These are phyloP conservation scores for Leptographium wingfieldii DNA, from an alignment of 2,329 filamentous ascomycete species.

Conservation along the genomic window DNA sequence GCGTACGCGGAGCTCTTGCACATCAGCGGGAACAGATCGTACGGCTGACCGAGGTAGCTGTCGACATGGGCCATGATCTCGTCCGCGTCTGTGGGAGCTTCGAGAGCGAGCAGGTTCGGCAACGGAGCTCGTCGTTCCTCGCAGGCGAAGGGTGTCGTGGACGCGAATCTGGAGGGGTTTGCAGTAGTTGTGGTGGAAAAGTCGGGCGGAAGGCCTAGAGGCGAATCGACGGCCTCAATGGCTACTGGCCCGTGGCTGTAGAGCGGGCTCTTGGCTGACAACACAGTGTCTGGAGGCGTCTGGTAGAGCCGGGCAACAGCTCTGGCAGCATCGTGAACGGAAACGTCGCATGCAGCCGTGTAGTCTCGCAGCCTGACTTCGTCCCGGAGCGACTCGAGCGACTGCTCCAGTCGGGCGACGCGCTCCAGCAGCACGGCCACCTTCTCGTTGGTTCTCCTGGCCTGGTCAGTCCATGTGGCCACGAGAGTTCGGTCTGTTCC, in stretches of 20 bases:
- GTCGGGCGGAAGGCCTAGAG: neutral
- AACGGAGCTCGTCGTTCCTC: neutral
- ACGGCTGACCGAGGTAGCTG: neutral
- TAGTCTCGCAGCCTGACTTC: neutral
- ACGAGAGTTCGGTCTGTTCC: too few relatives aligned
- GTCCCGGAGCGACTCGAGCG: neutral
- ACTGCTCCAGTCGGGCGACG: neutral
- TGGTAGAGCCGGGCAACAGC: neutral
- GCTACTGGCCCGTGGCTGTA: too few relatives aligned
- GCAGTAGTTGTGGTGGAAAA: too few relatives aligned
- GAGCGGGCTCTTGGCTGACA: neutral
- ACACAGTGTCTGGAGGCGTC: neutral
- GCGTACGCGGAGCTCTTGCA: neutral
- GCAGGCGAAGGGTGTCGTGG: neutral
- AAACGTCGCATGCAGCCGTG: neutral
- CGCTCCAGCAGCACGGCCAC: neutral
- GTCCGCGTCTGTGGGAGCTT: neutral
- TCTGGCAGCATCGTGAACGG: neutral
- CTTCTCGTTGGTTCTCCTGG: neutral
- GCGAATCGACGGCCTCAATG: neutral
- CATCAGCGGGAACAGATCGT: neutral
- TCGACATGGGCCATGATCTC: neutral
- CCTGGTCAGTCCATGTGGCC: neutral
- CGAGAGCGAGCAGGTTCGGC: neutral
- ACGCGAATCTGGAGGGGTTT: neutral